Evolutionary conservation across 2,329 filamentous ascomycete genomes (phyloP).

Genomic region (Talaromyces sp.): DNA sequence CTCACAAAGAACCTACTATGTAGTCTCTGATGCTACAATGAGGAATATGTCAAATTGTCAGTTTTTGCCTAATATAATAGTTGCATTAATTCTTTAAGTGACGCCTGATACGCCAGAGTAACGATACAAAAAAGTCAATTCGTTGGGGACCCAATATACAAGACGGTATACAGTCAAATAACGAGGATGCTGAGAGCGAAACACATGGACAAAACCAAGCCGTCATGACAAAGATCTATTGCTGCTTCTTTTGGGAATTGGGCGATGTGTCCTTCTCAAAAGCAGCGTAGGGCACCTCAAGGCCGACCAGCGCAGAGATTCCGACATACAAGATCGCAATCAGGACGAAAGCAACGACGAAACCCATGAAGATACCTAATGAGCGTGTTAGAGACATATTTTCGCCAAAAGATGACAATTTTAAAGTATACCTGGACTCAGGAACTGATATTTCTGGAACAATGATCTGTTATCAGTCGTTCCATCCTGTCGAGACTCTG

Average conservation of each 20-base stretch:
- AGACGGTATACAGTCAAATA: background rate
- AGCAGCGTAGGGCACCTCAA: conserved; percentile 87
- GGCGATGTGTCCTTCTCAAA: conserved; percentile 96
- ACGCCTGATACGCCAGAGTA: background rate
- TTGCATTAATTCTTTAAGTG: background rate
- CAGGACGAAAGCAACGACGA: conserved; percentile 67
- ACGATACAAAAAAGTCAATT: conserved; percentile 7
- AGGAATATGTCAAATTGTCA: too few relatives aligned
- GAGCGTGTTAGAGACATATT: conserved; percentile 6
- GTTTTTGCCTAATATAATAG: background rate
- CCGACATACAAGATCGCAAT: conserved; percentile 76
- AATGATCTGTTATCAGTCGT: conserved; percentile 41
- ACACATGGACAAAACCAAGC: background rate
- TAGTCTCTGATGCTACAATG: background rate
- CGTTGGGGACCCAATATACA: conserved; percentile 2
- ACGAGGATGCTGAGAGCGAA: background rate
- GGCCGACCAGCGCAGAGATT: conserved; percentile 69
- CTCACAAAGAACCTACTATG: background rate
- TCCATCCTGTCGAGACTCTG: conserved; percentile 31
- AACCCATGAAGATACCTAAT: conserved; percentile 77
- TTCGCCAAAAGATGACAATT: background rate
- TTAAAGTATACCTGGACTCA: conserved; percentile 68
- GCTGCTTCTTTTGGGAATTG: conserved; percentile 78
- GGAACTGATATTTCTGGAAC: conserved; percentile 93
- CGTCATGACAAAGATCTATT: conserved; percentile 36